phyloP scores from a whole-genome alignment of 2,329 filamentous ascomycete genomes.

The Paramyrothecium sp. region DNA sequence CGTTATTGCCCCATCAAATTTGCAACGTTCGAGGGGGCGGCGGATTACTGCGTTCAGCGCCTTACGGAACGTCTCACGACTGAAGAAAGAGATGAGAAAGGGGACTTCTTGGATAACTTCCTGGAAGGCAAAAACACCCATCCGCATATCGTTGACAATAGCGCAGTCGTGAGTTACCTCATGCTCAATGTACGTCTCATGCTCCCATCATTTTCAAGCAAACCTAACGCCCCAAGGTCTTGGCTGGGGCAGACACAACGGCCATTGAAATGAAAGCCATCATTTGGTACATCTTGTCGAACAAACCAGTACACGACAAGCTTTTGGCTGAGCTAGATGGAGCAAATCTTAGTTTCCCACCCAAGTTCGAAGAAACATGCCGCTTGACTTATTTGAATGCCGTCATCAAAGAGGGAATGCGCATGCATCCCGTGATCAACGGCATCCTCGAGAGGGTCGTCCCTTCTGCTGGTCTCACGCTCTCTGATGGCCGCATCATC shows the following conservation, averaged over 20 bases:
- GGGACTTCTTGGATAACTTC: neutral
- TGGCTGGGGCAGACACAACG: neutral
- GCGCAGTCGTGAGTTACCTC: neutral
- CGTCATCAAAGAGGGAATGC: slow-evolving; percentile 48
- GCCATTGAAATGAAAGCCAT: neutral
- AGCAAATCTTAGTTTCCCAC: neutral
- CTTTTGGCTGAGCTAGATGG: neutral
- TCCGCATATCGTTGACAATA: neutral
- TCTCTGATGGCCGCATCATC: slow-evolving; percentile 31
- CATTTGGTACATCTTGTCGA: neutral
- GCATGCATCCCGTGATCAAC: slow-evolving; percentile 46
- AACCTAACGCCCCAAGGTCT: neutral
- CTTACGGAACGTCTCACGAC: slow-evolving; percentile 3
- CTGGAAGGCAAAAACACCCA: neutral
- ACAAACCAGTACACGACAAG: neutral
- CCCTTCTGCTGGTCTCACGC: slow-evolving; percentile 33
- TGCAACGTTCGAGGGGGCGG: slow-evolving; percentile 6
- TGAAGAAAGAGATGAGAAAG: neutral
- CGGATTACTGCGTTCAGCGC: slow-evolving; percentile 2
- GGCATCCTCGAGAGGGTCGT: slow-evolving; percentile 50
- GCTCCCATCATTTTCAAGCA: neutral
- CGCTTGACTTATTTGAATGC: slow-evolving; percentile 45
- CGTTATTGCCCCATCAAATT: slow-evolving; percentile 7
- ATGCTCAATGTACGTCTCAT: neutral
- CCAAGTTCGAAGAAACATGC: slow-evolving; percentile 15